Evolutionary conservation across 495 filamentous ascomycete genomes (phyloP), one percentile per base, ranked within the genome.

Genomic region (Polyplosphaeria fusca): DNA sequence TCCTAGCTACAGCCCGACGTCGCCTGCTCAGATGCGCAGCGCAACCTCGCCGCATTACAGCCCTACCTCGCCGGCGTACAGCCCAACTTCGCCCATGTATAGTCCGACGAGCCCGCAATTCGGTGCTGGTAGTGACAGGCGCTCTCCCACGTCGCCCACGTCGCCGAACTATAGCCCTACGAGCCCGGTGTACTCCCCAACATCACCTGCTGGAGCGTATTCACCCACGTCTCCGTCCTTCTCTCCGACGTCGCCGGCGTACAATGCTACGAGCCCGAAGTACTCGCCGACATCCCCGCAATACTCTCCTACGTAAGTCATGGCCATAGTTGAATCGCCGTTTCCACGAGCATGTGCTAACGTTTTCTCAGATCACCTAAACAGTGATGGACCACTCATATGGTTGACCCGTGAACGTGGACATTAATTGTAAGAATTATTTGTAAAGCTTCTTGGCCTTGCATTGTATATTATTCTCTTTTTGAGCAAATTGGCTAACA

Each of bases 241-340:
- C 67, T 70, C 85, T 67, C 88, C 89, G 1, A 90, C 87, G 0
- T 92, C 88, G 30, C 91, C 76, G 23, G 76, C 67, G 3, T 71
- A 71, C 53, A 68, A 65, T 20, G 68, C 68, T 3, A 61, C 74
- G 9, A 78, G 78, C 50, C 80, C 80, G 50, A 76, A 77, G 39
- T 83, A 80, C 68, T 81, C 79, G 55, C 81, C 81, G 5, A 66
- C 59, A 28, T 58, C 51, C 4, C 63, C 66, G 11, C 47, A 50
- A 4, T 69, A 67, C 51, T 69, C 67, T 57, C 67, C 67, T 11
- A 62, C 67, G 67, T 69, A 63, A 67, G 66, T 48, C 5, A 51
- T 41, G 26, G 27, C 47, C 52, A 56, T 53, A 53, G 35, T 40
- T 47, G 53, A 48, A 56, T 23, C 22, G 3, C 24, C 26, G 1